Conservation (phyloP, 2,329 filamentous ascomycete species). For the Epichloe glyceriae region DNA sequence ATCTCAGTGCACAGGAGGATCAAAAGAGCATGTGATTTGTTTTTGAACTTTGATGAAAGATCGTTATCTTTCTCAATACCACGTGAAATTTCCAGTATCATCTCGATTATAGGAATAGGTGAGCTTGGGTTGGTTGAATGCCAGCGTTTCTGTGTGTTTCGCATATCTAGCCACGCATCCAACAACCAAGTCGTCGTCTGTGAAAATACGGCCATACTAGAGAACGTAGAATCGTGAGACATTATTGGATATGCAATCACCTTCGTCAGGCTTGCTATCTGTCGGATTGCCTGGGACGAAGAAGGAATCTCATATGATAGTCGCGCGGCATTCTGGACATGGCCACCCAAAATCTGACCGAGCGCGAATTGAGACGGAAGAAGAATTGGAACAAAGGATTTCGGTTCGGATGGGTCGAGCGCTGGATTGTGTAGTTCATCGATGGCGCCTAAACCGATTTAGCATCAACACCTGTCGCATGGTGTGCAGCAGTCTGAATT, state of each 20-base stretch:
- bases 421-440: slow-evolving; percentile 22
- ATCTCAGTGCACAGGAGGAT: slow-evolving; percentile 30
- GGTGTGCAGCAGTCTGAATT: neutral
- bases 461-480: slow-evolving; percentile 5
- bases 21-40: slow-evolving; percentile 26
- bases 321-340: slow-evolving; percentile 13
- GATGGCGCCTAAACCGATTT: slow-evolving; percentile 17
- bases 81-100: slow-evolving; percentile 21
- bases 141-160: slow-evolving; percentile 26
- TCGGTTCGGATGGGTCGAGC: slow-evolving; percentile 14
- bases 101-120: slow-evolving; percentile 24
- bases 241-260: slow-evolving; percentile 29
- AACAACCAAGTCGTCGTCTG: slow-evolving; percentile 36
- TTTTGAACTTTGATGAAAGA: slow-evolving; percentile 11
- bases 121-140: slow-evolving; percentile 17
- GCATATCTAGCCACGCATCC: slow-evolving; percentile 32
- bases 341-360: slow-evolving; percentile 20
- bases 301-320: slow-evolving; percentile 27
- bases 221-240: slow-evolving; percentile 20
- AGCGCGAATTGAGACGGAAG: slow-evolving; percentile 29
- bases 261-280: slow-evolving; percentile 30
- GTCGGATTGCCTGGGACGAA: slow-evolving; percentile 31
- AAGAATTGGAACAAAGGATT: slow-evolving; percentile 15
- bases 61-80: slow-evolving; percentile 9
- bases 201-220: slow-evolving; percentile 20